Base-by-base conservation (phyloP, 805 yeast species). In the Candida hispaniensis region DNA sequence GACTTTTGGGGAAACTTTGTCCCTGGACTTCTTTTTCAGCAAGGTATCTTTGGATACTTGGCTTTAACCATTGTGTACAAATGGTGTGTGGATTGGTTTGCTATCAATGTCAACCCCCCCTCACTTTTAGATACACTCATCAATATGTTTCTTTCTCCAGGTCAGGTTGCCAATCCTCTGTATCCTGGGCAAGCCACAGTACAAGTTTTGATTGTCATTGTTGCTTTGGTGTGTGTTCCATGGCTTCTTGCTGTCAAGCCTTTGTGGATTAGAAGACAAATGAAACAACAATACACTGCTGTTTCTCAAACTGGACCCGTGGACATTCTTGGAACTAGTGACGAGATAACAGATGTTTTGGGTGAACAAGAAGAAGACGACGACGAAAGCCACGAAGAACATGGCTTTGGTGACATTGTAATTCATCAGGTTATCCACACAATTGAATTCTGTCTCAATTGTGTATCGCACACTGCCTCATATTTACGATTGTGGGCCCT, bases 401-500 rank as follows among this genome's bases (percentile, higher is more conserved):
- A 75, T 49, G 68, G 75, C 39, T 81, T 88, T 54, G 96, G 96
- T 29, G 98, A 88, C 50, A 73, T 91, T 19, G 79, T 88, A 77
- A 88, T 88, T 48, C 95, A 88, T 58, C 98, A 88, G 60, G 94
- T 88, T 14, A 88, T 88, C 48, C 96, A 91, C 58, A 91, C 98
- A 7, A 88, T 88, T 54, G 98, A 88, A 65, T 88, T 91, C 61
- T 88, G 98, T 54, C 68, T 88, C 53, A 91, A 91, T 60, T 81
- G 95, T 65, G 94, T 88, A 18, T 82, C 95, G n/a, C 98, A 88
- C 58, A 88, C 98, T 2, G 98, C 98, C 1, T 88, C 97, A 0
- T 88, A 88, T 53, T 66, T 88, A 47, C 80, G 98, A 60, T 64
- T 88, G 46, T 88, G 98, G 98, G 98, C 98, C 3, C 65, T 88